These are phyloP conservation scores for Barnettozyma sp. DNA, from an alignment of 805 yeast species.

Conservation along the genomic window DNA sequence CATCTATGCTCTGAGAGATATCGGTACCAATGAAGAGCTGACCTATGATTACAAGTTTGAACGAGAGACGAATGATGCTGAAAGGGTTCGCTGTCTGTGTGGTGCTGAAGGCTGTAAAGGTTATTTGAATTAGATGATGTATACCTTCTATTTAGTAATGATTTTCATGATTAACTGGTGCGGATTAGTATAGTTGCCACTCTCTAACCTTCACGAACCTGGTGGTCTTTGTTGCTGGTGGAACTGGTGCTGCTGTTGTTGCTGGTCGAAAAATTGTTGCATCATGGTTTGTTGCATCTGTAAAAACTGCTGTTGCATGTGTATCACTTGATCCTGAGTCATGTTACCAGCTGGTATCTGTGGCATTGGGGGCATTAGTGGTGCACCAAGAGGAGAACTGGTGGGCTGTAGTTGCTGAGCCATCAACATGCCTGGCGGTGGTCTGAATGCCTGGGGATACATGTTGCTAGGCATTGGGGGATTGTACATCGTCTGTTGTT, in stretches of 20 bases:
- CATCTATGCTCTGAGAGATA: conserved; percentile 85
- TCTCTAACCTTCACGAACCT: too few relatives aligned
- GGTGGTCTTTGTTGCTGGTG: conserved; percentile 17
- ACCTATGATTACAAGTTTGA: conserved; percentile 96
- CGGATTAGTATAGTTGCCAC: too few relatives aligned
- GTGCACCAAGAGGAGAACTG: too few relatives aligned
- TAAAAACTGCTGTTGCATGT: conserved; percentile 27
- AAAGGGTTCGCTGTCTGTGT: conserved; percentile 85
- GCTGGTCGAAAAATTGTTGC: conserved; percentile 19
- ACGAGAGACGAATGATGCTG: conserved; percentile 81
- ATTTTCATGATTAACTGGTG: neutral
- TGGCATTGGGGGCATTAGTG: conserved; percentile 16
- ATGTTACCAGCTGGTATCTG: conserved; percentile 20
- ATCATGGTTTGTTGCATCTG: conserved; percentile 25
- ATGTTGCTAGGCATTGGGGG: neutral
- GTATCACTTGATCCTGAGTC: conserved; percentile 22
- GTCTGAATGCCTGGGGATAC: conserved; percentile 11
- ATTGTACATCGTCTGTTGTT: conserved; percentile 3
- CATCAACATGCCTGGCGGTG: conserved; percentile 15
- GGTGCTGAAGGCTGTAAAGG: conserved; percentile 96
- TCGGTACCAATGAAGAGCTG: conserved; percentile 82
- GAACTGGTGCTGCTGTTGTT: conserved; percentile 14
- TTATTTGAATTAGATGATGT: conserved; percentile 59
- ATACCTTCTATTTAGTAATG: too few relatives aligned
- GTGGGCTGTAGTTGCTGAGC: conserved; percentile 1